Conservation (phyloP, 2,329 filamentous ascomycete genomes). For the Trichophyton schoenleinii region DNA sequence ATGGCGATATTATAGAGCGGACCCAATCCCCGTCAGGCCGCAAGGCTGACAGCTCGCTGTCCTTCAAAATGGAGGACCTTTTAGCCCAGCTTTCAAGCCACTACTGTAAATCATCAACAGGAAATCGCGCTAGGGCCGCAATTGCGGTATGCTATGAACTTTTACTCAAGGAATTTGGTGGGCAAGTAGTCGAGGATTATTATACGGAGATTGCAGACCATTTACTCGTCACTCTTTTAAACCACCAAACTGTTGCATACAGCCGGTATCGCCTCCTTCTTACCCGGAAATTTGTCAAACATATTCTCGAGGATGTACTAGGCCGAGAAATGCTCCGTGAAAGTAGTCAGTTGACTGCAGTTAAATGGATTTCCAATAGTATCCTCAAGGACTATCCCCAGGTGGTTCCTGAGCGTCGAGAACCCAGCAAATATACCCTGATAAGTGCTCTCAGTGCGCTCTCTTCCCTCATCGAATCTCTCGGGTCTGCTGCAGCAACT, state of each 20-base stretch:
- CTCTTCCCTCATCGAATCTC: constrained; percentile 60
- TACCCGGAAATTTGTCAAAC: constrained; percentile 70
- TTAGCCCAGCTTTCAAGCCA: constrained; percentile 66
- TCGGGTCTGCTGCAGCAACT: constrained; percentile 68
- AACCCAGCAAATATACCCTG: constrained; percentile 77
- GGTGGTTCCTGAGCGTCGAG: constrained; percentile 69
- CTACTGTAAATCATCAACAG: constrained; percentile 65
- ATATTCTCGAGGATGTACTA: constrained; percentile 71
- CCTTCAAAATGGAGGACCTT: constrained; percentile 64
- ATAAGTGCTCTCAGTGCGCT: constrained; percentile 68
- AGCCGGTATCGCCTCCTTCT: constrained; percentile 82
- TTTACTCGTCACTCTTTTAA: constrained; percentile 67
- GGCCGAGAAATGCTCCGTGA: constrained; percentile 74
- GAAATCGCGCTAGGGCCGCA: constrained; percentile 67
- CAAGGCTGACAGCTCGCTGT: constrained; percentile 57
- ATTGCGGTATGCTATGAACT: constrained; percentile 80
- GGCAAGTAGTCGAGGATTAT: constrained; percentile 68
- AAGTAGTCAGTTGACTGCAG: constrained; percentile 72
- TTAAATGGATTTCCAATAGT: constrained; percentile 70
- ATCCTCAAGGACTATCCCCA: constrained; percentile 92
- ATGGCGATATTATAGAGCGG: constrained; percentile 57
- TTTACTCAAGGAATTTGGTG: constrained; percentile 64
- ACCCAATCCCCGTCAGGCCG: constrained; percentile 39
- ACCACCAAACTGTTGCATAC: constrained; percentile 59
- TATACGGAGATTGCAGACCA: constrained; percentile 73